A percentile compares a stretch with the other conserved stretches of the same genome.
These are phyloP conservation scores for Elongisporangium anandrum DNA, from an alignment of 352 stramenopile genomes.

Conservation along the genomic window DNA sequence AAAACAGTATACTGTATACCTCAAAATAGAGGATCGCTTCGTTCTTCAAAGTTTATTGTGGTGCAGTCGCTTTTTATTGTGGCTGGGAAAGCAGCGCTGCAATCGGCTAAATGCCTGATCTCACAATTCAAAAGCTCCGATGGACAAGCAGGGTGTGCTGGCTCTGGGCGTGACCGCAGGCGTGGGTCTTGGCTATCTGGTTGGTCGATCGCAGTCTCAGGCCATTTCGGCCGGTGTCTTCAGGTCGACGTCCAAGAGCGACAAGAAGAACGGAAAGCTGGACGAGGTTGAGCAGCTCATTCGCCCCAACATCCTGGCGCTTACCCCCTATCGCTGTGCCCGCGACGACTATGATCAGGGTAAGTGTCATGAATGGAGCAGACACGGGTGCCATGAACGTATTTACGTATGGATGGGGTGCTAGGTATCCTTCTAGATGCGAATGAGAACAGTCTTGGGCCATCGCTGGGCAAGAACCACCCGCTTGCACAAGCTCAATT, in stretches of 20 bases:
- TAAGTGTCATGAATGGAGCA: constrained; percentile 7
- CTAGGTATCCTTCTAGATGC: constrained; percentile 95
- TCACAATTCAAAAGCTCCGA: constrained; percentile 3
- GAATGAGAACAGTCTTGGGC: constrained; percentile 97
- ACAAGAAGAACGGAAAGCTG: constrained; percentile 11
- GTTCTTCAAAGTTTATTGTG: no score
- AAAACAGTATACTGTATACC: no score
- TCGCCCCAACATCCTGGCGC: constrained; percentile 94
- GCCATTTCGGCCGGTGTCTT: not conserved
- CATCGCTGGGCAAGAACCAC: constrained; percentile 75
- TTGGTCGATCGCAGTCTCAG: constrained; percentile 44
- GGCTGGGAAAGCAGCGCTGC: not conserved
- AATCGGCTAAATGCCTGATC: not conserved
- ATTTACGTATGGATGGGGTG: constrained; percentile 1
- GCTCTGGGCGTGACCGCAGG: constrained; percentile 56
- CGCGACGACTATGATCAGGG: constrained; percentile 94
- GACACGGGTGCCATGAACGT: not conserved
- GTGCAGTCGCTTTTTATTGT: not conserved
- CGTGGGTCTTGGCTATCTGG: constrained; percentile 62
- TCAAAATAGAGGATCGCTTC: no score
- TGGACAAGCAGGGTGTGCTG: constrained; percentile 69
- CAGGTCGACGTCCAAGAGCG: not conserved
- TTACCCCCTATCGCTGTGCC: constrained; percentile 96
- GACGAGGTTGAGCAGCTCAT: constrained; percentile 87
- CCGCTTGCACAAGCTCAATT: constrained; percentile 70